Evolutionary conservation across 2,329 filamentous ascomycete species (phyloP).

Genomic region (Fusarium sp.): DNA sequence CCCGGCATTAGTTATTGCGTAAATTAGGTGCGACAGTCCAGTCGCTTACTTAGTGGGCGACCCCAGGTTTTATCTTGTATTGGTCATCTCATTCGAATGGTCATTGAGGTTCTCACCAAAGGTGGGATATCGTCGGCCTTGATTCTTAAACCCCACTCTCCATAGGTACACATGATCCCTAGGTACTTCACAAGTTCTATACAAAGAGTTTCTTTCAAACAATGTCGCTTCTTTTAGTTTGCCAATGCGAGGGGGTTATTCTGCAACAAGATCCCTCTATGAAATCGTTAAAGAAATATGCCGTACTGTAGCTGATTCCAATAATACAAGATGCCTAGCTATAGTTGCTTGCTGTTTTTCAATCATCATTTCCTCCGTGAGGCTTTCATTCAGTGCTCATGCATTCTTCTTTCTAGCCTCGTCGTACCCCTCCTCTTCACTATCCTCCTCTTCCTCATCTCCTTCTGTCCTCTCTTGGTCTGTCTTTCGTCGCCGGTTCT

Average conservation of each 20-base stretch:
- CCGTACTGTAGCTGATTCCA: constrained; percentile 17
- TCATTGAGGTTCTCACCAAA: not conserved
- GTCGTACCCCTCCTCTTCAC: constrained; percentile 60
- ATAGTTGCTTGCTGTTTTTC: constrained; percentile 9
- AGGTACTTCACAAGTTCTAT: no score
- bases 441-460: constrained; percentile 58
- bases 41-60: not conserved
- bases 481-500: constrained; percentile 70
- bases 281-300: constrained; percentile 4
- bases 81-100: not conserved
- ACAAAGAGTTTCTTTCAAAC: no score
- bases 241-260: not conserved
- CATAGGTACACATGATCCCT: no score
- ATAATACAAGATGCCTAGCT: constrained; percentile 36
- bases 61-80: not conserved
- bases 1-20: constrained; percentile 1
- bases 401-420: constrained; percentile 62
- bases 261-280: not conserved
- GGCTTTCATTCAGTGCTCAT: constrained; percentile 33
- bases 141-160: no score
- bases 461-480: constrained; percentile 57
- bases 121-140: no score
- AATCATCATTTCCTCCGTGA: not conserved
- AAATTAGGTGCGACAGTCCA: not conserved
- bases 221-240: no score